Evolutionary conservation across 495 filamentous ascomycete species (phyloP).

Genomic region (Eremomyces bilateralis): DNA sequence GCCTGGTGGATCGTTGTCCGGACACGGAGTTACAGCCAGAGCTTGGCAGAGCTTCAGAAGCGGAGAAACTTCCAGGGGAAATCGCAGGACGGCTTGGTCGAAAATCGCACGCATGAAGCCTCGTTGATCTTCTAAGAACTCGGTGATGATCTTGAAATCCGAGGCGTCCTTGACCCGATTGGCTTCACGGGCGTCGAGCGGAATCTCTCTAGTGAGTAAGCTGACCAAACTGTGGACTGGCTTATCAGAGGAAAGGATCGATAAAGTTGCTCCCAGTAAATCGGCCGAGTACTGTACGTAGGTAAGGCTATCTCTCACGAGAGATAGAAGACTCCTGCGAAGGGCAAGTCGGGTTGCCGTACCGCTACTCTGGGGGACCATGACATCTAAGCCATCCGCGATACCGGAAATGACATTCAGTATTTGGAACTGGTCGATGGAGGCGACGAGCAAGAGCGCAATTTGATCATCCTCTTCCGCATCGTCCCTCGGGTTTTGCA

Average conservation of each 20-base stretch:
- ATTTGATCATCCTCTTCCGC: neutral
- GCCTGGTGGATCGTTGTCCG: conserved; percentile 32
- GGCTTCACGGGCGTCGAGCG: neutral
- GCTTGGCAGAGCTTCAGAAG: conserved; percentile 46
- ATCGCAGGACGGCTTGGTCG: conserved; percentile 42
- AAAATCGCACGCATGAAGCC: conserved; percentile 37
- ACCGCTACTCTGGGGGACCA: neutral
- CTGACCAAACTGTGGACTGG: conserved; percentile 6
- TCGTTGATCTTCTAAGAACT: conserved; percentile 30
- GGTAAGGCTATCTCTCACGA: conserved; percentile 7
- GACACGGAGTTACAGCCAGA: conserved; percentile 27
- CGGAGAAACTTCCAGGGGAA: conserved; percentile 71
- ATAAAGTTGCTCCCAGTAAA: conserved; percentile 4
- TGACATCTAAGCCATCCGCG: conserved; percentile 1
- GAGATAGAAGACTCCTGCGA: conserved; percentile 6
- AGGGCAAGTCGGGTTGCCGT: neutral
- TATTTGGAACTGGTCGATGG: neutral
- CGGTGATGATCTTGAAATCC: conserved; percentile 12
- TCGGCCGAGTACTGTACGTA: conserved; percentile 8
- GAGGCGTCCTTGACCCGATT: neutral
- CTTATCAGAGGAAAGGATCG: conserved; percentile 6
- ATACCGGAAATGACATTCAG: neutral
- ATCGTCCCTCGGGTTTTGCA: neutral
- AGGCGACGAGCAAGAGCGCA: neutral
- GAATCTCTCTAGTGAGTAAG: neutral